Evolutionary conservation across 2,329 filamentous ascomycete genomes (phyloP).

Genomic region (Colletotrichum karsti): DNA sequence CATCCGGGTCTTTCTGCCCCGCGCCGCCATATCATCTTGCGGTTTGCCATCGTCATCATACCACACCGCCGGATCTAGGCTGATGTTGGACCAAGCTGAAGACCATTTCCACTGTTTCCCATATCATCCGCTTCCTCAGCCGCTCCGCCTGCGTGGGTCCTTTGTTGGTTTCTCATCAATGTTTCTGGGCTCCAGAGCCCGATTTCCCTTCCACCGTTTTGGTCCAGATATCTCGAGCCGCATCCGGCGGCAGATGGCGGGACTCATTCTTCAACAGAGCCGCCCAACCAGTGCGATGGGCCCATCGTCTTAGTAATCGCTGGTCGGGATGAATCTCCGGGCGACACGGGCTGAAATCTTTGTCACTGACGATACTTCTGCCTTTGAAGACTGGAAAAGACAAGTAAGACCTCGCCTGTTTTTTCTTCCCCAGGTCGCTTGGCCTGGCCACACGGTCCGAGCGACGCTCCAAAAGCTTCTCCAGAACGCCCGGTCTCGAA

Average conservation of each 20-base stretch:
- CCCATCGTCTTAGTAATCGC: not conserved
- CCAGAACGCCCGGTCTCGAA: not conserved
- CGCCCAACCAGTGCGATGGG: not conserved
- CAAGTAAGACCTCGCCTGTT: not conserved
- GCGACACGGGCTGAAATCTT: not conserved
- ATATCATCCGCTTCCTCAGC: not conserved
- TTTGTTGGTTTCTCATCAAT: not conserved
- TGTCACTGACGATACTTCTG: not conserved
- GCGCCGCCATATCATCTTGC: not conserved
- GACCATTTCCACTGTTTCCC: not conserved
- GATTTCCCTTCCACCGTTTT: not conserved
- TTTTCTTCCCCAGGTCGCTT: not conserved
- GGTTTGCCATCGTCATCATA: slow-evolving; percentile 5
- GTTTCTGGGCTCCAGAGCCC: not conserved
- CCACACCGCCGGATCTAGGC: slow-evolving; percentile 10
- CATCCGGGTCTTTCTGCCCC: not conserved
- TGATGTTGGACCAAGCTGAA: slow-evolving; percentile 16
- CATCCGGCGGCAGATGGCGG: slow-evolving; percentile 3
- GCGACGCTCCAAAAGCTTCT: slow-evolving; percentile 4
- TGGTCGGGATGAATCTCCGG: too few relatives aligned
- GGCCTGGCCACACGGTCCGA: slow-evolving; percentile 4
- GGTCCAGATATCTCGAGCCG: not conserved
- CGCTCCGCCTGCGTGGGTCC: not conserved
- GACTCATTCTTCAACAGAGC: slow-evolving; percentile 12
- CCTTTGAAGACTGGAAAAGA: not conserved